phyloP scores from a whole-genome alignment of 2,329 filamentous ascomycete species.

The Curvularia spicifera region DNA sequence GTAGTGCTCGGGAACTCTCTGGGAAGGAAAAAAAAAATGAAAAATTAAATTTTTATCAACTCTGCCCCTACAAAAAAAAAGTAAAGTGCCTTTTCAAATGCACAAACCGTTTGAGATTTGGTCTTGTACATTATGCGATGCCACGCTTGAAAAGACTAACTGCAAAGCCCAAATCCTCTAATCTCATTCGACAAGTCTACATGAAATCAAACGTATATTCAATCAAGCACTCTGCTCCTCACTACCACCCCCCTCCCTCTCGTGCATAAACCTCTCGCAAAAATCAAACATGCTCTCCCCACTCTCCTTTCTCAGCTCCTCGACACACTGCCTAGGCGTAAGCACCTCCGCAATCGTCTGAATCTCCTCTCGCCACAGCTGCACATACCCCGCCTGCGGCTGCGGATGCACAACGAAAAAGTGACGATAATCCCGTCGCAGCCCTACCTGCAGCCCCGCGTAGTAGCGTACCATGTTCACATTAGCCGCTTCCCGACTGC shows the following conservation, averaged over 20 bases:
- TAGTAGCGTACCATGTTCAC: conserved; percentile 37
- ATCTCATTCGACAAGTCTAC: too few relatives aligned
- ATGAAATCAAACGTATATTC: not conserved
- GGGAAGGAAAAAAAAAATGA: not conserved
- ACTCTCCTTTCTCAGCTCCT: conserved; percentile 29
- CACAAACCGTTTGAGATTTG: too few relatives aligned
- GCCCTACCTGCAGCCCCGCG: conserved; percentile 27
- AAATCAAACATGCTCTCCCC: conserved; percentile 38
- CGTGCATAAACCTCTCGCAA: conserved; percentile 31
- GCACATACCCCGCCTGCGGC: conserved; percentile 19
- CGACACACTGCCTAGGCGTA: conserved; percentile 34
- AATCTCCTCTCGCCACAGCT: conserved; percentile 33
- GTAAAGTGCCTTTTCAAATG: too few relatives aligned
- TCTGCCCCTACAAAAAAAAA: too few relatives aligned
- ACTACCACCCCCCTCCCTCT: not conserved
- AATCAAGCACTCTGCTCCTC: not conserved
- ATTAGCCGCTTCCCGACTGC: conserved; percentile 35
- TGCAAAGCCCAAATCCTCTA: too few relatives aligned
- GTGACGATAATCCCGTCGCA: conserved; percentile 39
- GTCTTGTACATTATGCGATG: too few relatives aligned
- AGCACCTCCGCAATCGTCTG: conserved; percentile 39
- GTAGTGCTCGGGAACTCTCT: not conserved
- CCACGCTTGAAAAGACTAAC: too few relatives aligned
- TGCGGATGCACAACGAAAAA: conserved; percentile 44
- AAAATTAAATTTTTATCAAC: not conserved